Base-by-base conservation (phyloP, 208 protist species). In the Strigomonas oncopelti region DNA sequence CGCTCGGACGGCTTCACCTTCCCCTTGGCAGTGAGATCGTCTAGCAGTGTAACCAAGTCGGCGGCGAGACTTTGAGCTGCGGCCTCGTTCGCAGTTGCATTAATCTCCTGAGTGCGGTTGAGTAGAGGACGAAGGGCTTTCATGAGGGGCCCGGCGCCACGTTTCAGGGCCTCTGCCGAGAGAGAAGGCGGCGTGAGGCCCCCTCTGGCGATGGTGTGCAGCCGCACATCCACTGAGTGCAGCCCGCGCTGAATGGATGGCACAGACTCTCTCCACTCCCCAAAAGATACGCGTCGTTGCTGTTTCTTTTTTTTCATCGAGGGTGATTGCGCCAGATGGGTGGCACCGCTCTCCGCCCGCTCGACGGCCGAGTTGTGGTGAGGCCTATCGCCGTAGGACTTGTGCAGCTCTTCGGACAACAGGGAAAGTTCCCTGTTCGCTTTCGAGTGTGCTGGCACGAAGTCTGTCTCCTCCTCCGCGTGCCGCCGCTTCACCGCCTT, bases 381-480 rank as follows among this genome's bases (percentile, higher is more conserved):
- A 22, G 5, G 51, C 11, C 25, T 53, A 1, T 3, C 27, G 25
- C 27, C 38, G 46, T 78, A 70, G 3, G 52, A 32, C 3, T 38
- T 46, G 27, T 63, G 46, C 18, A 77, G 61, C 62, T 77, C 72
- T 28, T 64, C 62, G 5, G 72, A 67, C 53, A 77, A 54, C 1
- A 24, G 16, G 0, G 28, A 42, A 22, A 75, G 38, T n/a, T 48
- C 32, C 42, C n/a, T n/a, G n/a, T 22, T 5, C 24, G 27, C 2
- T 4, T 4, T 9, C 3, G 42, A 48, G 1, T 4, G 42, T 4
- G 42, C 1, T 4, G 42, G 5, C 42, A 7, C 16, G 13, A 9
- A 9, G 5, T 7, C 42, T 14, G 42, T 20, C 5, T 48, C 42
- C 1, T 4, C 42, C 5, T 48, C 42, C 1, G 42, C 42, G 18